A percentile compares a stretch with the other conserved stretches of the same genome.
These are phyloP conservation scores for Ceratocystis eucalypticola DNA, from an alignment of 2,329 filamentous ascomycete species.

Conservation along the genomic window DNA sequence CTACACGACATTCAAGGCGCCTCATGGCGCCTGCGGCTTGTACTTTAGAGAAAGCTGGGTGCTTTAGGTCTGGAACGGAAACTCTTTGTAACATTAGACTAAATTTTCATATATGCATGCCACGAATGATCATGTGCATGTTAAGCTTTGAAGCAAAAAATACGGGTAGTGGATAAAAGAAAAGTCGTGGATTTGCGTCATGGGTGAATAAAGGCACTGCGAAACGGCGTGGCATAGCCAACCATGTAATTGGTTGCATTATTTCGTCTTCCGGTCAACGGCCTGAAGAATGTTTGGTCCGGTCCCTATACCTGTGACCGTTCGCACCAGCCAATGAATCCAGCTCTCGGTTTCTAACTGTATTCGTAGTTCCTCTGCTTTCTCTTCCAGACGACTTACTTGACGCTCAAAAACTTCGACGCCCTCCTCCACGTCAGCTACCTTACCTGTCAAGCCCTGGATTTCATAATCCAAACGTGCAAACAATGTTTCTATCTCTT, in stretches of 20 bases:
- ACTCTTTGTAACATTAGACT: slow-evolving; percentile 19
- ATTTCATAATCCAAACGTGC: slow-evolving; percentile 91
- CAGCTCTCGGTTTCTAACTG: slow-evolving; percentile 52
- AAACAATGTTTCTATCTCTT: slow-evolving; percentile 66
- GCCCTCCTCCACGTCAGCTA: slow-evolving; percentile 76
- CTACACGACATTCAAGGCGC: not conserved
- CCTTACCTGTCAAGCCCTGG: slow-evolving; percentile 60
- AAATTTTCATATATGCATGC: slow-evolving; percentile 5
- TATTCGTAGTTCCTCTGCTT: slow-evolving; percentile 47
- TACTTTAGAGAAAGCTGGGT: not conserved
- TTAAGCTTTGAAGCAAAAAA: not conserved
- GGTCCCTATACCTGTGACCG: slow-evolving; percentile 46
- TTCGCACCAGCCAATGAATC: slow-evolving; percentile 50
- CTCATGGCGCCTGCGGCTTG: not conserved
- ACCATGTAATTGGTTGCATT: not conserved
- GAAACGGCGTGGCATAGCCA: not conserved
- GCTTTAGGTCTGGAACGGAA: slow-evolving; percentile 3
- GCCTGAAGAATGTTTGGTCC: slow-evolving; percentile 41
- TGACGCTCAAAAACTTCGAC: slow-evolving; percentile 67
- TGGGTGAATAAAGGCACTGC: not conserved
- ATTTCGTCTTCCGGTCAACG: slow-evolving; percentile 9
- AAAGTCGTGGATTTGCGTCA: too few relatives aligned
- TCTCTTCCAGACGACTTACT: slow-evolving; percentile 55
- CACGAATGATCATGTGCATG: not conserved
- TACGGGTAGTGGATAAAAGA: too few relatives aligned